Evolutionary conservation across 192 early-diverging fungal genomes (phyloP).

Genomic region (Coemansia sp.): DNA sequence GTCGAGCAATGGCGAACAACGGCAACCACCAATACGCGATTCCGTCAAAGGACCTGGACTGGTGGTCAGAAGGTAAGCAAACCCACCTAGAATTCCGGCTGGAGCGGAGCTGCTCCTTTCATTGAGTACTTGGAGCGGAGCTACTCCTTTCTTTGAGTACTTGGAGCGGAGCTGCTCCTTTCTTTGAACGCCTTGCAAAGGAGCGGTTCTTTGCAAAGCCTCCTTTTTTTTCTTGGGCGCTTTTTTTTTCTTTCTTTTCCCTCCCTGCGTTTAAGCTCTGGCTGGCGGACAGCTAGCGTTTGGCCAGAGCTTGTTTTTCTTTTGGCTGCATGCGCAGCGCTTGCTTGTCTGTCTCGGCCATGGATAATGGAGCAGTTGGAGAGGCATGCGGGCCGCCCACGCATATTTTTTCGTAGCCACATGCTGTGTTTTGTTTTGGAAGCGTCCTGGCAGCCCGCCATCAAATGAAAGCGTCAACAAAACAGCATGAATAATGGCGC

Average conservation of each 20-base stretch:
- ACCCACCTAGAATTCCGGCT: neutral
- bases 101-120: neutral
- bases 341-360: neutral
- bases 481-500: neutral
- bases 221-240: constrained; percentile 4
- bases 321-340: constrained; percentile 1
- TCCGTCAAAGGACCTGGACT: constrained; percentile 53
- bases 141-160: too few relatives aligned
- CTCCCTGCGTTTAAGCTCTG: neutral
- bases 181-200: neutral
- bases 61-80: constrained; percentile 55
- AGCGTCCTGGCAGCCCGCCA: neutral
- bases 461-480: constrained; percentile 8
- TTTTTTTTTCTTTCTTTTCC: neutral
- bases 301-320: constrained; percentile 10
- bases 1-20: constrained; percentile 7
- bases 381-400: neutral
- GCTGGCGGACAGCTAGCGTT: neutral
- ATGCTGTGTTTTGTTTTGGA: constrained; percentile 13
- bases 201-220: constrained; percentile 8
- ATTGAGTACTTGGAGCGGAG: constrained; percentile 1
- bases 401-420: constrained; percentile 8
- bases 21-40: constrained; percentile 24
- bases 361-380: constrained; percentile 5
- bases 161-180: neutral